Evolutionary conservation across 805 yeast genomes (phyloP).

Genomic region (Zygosaccharomyces pseudorouxii): DNA sequence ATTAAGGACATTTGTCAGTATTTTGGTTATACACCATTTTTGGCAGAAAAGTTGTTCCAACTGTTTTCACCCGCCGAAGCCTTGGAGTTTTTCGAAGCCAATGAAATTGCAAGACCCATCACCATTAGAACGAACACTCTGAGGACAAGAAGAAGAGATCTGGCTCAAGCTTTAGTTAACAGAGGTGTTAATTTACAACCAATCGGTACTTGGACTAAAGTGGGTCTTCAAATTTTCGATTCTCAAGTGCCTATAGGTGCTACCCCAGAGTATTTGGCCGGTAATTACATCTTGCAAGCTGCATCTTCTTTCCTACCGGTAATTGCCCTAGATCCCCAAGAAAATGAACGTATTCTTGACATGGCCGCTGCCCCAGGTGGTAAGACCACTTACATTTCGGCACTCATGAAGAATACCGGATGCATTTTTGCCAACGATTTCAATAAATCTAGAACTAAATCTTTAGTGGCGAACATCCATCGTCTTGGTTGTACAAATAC

Average conservation of each 20-base stretch:
- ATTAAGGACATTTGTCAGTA: slow-evolving; percentile 84
- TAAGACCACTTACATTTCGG: slow-evolving; percentile 90
- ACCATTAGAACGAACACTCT: slow-evolving; percentile 97
- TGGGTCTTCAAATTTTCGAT: slow-evolving; percentile 94
- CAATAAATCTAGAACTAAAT: slow-evolving; percentile 92
- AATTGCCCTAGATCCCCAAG: slow-evolving; percentile 97
- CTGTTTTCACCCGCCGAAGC: slow-evolving; percentile 94
- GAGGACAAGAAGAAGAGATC: slow-evolving; percentile 89
- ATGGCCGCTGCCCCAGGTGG: slow-evolving; percentile 99
- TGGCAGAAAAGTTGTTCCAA: slow-evolving; percentile 91
- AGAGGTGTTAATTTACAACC: slow-evolving; percentile 97
- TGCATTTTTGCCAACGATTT: slow-evolving; percentile 96
- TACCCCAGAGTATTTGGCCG: slow-evolving; percentile 97
- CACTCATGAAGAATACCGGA: slow-evolving; percentile 97
- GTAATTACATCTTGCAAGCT: slow-evolving; percentile 96
- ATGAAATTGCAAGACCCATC: slow-evolving; percentile 93
- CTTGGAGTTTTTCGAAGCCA: slow-evolving; percentile 96
- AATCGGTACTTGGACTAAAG: slow-evolving; percentile 96
- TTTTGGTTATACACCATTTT: slow-evolving; percentile 86
- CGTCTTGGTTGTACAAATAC: slow-evolving; percentile 96
- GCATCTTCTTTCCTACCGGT: slow-evolving; percentile 97
- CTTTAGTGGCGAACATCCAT: slow-evolving; percentile 94
- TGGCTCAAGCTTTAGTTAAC: slow-evolving; percentile 90
- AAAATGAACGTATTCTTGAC: slow-evolving; percentile 89
- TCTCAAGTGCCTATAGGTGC: slow-evolving; percentile 99